phyloP scores from a whole-genome alignment of 805 yeast species.

The Ogataea henricii region DNA sequence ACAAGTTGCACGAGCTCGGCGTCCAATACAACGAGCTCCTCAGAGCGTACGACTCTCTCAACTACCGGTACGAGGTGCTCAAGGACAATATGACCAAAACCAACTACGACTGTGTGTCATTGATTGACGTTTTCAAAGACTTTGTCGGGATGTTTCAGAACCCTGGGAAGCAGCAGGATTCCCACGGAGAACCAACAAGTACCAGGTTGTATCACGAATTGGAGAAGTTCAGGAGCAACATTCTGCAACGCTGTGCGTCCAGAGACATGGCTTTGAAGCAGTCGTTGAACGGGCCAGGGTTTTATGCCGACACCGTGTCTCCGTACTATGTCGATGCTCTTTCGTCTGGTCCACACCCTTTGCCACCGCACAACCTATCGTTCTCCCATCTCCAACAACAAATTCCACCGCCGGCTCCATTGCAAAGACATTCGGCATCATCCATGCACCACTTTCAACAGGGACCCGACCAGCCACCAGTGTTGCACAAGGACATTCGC shows the following conservation, averaged over 20 bases:
- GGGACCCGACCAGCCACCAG: constrained; percentile 22
- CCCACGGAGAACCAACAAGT: constrained; percentile 9
- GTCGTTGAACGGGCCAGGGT: constrained; percentile 23
- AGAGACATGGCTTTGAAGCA: constrained; percentile 34
- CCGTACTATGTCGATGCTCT: constrained; percentile 13
- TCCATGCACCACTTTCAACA: constrained; percentile 34
- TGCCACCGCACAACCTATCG: constrained; percentile 15
- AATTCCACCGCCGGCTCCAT: constrained; percentile 23
- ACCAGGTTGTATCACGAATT: constrained; percentile 23
- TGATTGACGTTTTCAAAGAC: constrained; percentile 45
- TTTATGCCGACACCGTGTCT: constrained; percentile 16
- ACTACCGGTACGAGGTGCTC: constrained; percentile 48
- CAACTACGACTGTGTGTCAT: constrained; percentile 53
- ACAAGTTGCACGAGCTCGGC: constrained; percentile 17
- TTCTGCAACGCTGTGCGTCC: constrained; percentile 34
- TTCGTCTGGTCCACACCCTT: constrained; percentile 10
- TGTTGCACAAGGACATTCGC: constrained; percentile 35
- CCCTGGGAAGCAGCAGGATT: constrained; percentile 15
- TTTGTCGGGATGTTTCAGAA: constrained; percentile 13
- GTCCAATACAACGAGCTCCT: constrained; percentile 39
- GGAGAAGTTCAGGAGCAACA: constrained; percentile 30
- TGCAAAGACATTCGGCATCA: constrained; percentile 32
- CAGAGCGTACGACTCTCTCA: constrained; percentile 45
- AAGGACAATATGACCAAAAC: constrained; percentile 49
- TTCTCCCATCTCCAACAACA: constrained; percentile 21